These are phyloP conservation scores for Boletus reticulatus DNA, from an alignment of 768 basidiomycete species.

Conservation along the genomic window DNA sequence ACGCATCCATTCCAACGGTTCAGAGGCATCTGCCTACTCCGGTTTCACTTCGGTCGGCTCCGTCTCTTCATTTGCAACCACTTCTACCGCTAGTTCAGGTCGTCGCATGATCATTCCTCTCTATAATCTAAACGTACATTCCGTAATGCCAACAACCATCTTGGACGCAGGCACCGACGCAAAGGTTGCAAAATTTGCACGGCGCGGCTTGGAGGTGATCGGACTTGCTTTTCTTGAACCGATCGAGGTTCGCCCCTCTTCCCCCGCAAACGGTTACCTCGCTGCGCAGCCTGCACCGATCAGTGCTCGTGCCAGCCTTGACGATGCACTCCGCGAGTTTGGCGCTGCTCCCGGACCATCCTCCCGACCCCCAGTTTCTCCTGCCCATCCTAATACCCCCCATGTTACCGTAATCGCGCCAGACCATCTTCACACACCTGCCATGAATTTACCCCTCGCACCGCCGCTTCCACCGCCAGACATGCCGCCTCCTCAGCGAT, in stretches of 20 bases:
- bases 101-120: slow-evolving; percentile 81
- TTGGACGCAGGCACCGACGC: slow-evolving; percentile 88
- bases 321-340: slow-evolving; percentile 22
- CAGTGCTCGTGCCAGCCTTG: slow-evolving; percentile 32
- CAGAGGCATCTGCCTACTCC: slow-evolving; percentile 48
- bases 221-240: slow-evolving; percentile 79
- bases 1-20: slow-evolving; percentile 43
- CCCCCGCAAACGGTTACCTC: slow-evolving; percentile 8
- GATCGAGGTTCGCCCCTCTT: slow-evolving; percentile 61
- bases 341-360: slow-evolving; percentile 7
- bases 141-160: slow-evolving; percentile 82
- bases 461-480: slow-evolving; percentile 15
- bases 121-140: slow-evolving; percentile 86
- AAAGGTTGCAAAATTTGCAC: slow-evolving; percentile 75
- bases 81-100: slow-evolving; percentile 43
- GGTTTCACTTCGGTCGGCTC: slow-evolving; percentile 47
- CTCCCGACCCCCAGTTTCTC: slow-evolving; percentile 11
- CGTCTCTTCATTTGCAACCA: slow-evolving; percentile 39
- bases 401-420: background rate
- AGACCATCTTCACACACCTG: slow-evolving; percentile 3
- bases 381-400: slow-evolving; percentile 3
- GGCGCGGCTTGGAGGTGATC: slow-evolving; percentile 72
- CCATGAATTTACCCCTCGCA: slow-evolving; percentile 15
- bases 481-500: slow-evolving; percentile 33
- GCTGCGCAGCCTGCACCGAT: background rate